phyloP scores from a whole-genome alignment of 78 protist species.

The Planoprotostelium fungivorum region DNA sequence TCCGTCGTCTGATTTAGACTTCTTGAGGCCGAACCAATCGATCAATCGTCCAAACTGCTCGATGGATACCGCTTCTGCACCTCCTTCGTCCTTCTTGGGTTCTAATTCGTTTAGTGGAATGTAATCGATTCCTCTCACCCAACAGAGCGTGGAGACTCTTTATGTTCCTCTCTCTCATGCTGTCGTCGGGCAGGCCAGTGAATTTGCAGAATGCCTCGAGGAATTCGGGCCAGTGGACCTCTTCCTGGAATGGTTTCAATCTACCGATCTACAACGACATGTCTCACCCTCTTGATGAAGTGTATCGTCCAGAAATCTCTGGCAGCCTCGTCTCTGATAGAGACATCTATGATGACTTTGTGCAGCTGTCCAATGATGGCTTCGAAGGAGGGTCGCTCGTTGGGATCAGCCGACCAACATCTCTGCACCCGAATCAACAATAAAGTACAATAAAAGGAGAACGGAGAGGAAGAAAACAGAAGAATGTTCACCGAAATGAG shows the following conservation, averaged over 20 bases:
- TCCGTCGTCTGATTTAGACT: background rate
- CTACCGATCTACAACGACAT: background rate
- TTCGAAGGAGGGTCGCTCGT: constrained; percentile 34
- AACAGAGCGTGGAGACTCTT: constrained; percentile 44
- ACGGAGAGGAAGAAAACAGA: background rate
- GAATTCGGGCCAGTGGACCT: constrained; percentile 56
- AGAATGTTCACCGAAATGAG: background rate
- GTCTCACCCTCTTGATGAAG: constrained; percentile 14
- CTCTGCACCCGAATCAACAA: constrained; percentile 15
- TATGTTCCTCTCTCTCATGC: constrained; percentile 50
- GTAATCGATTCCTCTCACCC: constrained; percentile 14
- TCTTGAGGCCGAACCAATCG: constrained; percentile 7
- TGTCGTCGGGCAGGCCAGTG: constrained; percentile 35
- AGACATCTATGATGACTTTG: constrained; percentile 39
- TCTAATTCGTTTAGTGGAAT: constrained; percentile 29
- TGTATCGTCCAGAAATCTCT: constrained; percentile 57
- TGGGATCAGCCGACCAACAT: constrained; percentile 56
- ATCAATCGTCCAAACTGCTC: constrained; percentile 67
- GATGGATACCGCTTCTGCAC: constrained; percentile 42
- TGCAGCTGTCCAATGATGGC: constrained; percentile 47
- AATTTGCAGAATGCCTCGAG: constrained; percentile 44
- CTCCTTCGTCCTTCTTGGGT: background rate
- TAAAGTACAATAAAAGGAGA: background rate
- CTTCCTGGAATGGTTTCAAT: constrained; percentile 10
- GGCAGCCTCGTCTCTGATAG: constrained; percentile 49